Conservation (phyloP, 768 basidiomycete genomes). For the Sporobolomyces pararoseus region DNA sequence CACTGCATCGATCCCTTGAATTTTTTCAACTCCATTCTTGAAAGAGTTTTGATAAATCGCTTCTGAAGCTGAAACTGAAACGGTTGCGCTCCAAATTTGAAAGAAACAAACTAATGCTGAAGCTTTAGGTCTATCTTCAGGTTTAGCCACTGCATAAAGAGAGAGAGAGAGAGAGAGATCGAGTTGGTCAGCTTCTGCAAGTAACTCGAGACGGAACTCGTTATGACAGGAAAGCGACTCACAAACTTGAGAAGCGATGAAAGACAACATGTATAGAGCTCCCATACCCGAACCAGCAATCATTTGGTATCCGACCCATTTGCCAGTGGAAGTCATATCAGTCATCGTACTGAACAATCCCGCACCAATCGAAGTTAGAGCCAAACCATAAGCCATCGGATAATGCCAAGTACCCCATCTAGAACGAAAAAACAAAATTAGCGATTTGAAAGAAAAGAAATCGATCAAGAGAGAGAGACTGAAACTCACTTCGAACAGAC, state of each 20-base stretch:
- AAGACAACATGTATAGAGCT: conserved; percentile 29
- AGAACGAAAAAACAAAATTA: too few species aligned
- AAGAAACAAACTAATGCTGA: conserved; percentile 32
- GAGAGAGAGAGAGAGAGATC: background rate
- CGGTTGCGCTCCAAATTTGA: conserved; percentile 33
- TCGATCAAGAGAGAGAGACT: too few species aligned
- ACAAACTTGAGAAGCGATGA: conserved; percentile 31
- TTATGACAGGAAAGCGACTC: background rate
- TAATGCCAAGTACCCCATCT: conserved; percentile 24
- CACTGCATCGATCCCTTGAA: conserved; percentile 29
- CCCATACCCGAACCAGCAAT: conserved; percentile 30
- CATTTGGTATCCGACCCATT: conserved; percentile 29
- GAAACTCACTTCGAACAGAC: conserved; percentile 4
- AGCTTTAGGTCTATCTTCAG: conserved; percentile 13
- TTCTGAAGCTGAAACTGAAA: conserved; percentile 24
- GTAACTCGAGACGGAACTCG: too few species aligned
- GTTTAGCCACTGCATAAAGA: conserved; percentile 3
- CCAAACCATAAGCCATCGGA: conserved; percentile 21
- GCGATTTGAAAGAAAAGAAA: background rate
- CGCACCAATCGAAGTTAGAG: conserved; percentile 20
- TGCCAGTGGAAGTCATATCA: background rate
- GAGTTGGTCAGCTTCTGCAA: too few species aligned
- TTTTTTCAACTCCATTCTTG: conserved; percentile 15
- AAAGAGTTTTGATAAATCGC: conserved; percentile 34
- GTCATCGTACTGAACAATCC: conserved; percentile 26